Evolutionary conservation across 1,284 basidiomycete genomes (phyloP), one percentile per base, ranked within the genome.

Genomic region (Paramarasmius palmivorus): DNA sequence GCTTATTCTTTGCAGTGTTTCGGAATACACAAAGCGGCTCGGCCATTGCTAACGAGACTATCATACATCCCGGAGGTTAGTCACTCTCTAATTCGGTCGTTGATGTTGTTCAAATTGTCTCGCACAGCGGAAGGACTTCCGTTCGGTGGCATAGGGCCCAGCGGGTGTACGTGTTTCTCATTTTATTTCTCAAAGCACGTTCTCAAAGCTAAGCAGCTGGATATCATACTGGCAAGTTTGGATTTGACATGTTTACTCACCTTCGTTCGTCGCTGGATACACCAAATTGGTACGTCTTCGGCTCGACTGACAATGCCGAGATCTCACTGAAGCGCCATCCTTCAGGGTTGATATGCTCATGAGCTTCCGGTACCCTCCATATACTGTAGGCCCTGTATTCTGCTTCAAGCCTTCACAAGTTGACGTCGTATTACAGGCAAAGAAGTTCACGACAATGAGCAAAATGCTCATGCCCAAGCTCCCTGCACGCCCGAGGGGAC

Each of bases 221-320:
- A 4, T 75, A 75, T 42, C 81, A 86, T 59, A 81, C 79, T 0
- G 79, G 85, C 37, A 88, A 88, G 29, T 85, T 72, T 60, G 68
- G 73, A 1, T 91, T 90, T 62, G 83, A 88, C 54, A 73, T 77
- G 62, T 90, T 90, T 69, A 88, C 86, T 0, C 88, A 91, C 61
- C 61, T 78, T n/a, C 76, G 88, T 50, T 60, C 81, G 7, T 79
- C 83, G 0, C 55, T 90, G 34, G 83, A 89, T 63, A 78, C 77
- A 2, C 88, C 88, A 17, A 67, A 73, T 59, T 87, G 84, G 29
- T 32, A 32, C 29, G 29, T 32, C 7, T 32, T 12, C 6, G 12
- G 12, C 6, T 32, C 12, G n/a, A n/a, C 29, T 12, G 12, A 6
- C 29, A 32, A 32, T 32, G 29, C 7, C 29, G 7, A 32, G 29